Percentiles rank a stretch among this genome's conserved stretches.
These are phyloP conservation scores for Taphrina deformans DNA, from an alignment of 1,139 yeast species.

Conservation along the genomic window DNA sequence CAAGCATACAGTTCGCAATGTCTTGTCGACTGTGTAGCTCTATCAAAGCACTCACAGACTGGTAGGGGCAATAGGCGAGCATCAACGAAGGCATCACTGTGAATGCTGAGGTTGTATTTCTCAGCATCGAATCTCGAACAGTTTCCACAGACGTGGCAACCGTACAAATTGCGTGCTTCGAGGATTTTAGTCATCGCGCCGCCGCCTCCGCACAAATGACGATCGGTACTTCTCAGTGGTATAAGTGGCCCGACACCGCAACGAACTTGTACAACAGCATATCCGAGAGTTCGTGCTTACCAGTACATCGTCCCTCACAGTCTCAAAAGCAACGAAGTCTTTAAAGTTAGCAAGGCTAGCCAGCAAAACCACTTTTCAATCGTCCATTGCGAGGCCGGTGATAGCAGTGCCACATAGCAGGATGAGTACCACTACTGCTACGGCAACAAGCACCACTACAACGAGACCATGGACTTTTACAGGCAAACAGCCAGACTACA, in stretches of 20 bases:
- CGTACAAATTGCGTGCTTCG: conserved; percentile 6
- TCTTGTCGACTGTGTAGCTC: no score
- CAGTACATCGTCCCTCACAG: neutral
- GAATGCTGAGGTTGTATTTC: no score
- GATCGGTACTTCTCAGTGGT: neutral
- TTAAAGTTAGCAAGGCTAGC: neutral
- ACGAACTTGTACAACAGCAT: neutral
- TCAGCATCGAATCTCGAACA: neutral
- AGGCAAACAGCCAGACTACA: conserved; percentile 1
- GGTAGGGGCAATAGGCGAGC: no score
- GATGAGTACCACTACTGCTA: conserved; percentile 1
- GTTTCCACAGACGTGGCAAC: neutral
- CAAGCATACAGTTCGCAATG: no score
- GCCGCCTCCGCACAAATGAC: conserved; percentile 3
- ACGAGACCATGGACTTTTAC: neutral
- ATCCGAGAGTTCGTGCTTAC: neutral
- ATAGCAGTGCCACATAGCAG: neutral
- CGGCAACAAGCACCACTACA: neutral
- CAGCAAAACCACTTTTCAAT: neutral
- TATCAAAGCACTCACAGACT: no score
- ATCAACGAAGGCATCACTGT: no score
- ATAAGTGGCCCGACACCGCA: neutral
- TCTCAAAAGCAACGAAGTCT: neutral
- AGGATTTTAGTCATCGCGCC: conserved; percentile 6
- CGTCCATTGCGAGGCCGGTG: neutral